Percentiles rank a stretch among this genome's conserved stretches.
These are phyloP conservation scores for Trypanosoma theileri DNA, from an alignment of 208 protist genomes.

Conservation along the genomic window DNA sequence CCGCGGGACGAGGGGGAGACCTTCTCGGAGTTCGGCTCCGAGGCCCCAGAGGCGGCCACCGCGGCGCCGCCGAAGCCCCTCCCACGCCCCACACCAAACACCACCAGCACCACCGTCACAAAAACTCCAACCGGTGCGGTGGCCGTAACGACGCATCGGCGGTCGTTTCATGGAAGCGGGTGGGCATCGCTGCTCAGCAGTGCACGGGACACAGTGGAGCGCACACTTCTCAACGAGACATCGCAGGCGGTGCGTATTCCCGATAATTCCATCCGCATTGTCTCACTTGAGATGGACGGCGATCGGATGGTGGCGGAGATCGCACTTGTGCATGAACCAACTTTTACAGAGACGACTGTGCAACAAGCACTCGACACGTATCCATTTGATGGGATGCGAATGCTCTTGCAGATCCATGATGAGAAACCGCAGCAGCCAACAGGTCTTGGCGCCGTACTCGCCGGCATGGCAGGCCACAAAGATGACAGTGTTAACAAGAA, in stretches of 20 bases:
- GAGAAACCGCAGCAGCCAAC: conserved; percentile 7
- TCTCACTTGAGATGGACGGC: conserved; percentile 26
- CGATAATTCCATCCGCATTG: conserved; percentile 39
- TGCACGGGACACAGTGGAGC: conserved; percentile 41
- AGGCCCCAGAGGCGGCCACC: conserved; percentile 17
- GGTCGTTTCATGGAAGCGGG: conserved; percentile 26
- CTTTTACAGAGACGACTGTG: conserved; percentile 16
- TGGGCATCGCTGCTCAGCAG: conserved; percentile 40
- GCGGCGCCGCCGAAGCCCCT: conserved; percentile 20
- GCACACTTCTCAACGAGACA: conserved; percentile 44
- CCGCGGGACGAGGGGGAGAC: neutral
- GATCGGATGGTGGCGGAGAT: conserved; percentile 36
- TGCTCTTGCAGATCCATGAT: conserved; percentile 28
- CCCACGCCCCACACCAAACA: conserved; percentile 12
- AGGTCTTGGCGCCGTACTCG: neutral
- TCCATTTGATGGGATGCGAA: conserved; percentile 32
- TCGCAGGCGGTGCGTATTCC: conserved; percentile 40
- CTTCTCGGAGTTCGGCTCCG: conserved; percentile 1
- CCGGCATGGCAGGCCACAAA: neutral
- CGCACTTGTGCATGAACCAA: conserved; percentile 34
- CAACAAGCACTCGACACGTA: conserved; percentile 22
- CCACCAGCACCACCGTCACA: neutral
- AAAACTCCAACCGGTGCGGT: no score
- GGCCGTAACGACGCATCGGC: conserved; percentile 34
- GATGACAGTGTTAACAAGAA: conserved; percentile 13